Evolutionary conservation across 2,329 filamentous ascomycete genomes (phyloP).

Genomic region (Fusarium multiceps): DNA sequence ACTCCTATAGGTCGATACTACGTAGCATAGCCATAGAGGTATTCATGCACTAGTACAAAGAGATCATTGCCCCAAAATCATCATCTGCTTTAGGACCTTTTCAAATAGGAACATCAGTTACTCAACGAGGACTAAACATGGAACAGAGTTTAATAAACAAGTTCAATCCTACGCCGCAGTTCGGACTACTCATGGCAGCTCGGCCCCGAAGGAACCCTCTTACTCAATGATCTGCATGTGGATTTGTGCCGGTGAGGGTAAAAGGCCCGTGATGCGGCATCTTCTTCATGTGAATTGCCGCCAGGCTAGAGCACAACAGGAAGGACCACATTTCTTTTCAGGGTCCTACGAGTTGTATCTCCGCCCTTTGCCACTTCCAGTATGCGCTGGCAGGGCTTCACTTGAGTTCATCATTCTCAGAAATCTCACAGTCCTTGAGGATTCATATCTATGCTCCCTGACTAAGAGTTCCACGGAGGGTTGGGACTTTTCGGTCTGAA

Average conservation of each 20-base stretch:
- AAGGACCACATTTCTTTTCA: not conserved
- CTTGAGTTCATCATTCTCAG: not conserved
- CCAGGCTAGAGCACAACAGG: not conserved
- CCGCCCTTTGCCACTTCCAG: not conserved
- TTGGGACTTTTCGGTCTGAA: not conserved
- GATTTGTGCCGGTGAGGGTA: too few relatives aligned
- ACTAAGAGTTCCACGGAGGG: not conserved
- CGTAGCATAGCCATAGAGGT: not conserved
- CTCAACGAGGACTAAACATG: not conserved
- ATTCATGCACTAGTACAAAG: not conserved
- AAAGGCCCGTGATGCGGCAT: not conserved
- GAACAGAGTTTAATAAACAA: not conserved
- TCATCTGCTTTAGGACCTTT: rapidly evolving
- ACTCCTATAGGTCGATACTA: not conserved
- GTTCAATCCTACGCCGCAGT: not conserved
- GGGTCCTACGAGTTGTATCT: not conserved
- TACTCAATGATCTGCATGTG: not conserved
- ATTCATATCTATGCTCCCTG: not conserved
- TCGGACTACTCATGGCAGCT: not conserved
- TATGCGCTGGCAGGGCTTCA: not conserved
- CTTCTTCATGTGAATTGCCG: not conserved
- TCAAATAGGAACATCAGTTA: not conserved
- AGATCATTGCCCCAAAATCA: not conserved
- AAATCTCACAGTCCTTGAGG: not conserved
- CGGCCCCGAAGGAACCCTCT: not conserved